phyloP scores from a whole-genome alignment of 1,284 basidiomycete species.

The Phlebopus sp. region DNA sequence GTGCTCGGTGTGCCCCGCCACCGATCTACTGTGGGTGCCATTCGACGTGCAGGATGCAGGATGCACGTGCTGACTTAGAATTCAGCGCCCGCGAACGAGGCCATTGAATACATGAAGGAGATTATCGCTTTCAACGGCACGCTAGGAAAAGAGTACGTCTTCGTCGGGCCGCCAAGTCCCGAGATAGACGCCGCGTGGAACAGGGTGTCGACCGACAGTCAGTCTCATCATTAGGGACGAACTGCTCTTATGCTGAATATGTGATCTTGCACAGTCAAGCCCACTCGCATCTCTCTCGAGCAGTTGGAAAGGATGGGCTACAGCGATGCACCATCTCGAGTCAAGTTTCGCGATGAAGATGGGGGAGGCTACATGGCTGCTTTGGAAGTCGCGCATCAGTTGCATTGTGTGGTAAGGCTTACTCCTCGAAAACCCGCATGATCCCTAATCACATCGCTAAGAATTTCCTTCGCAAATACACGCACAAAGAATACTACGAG shows the following conservation, averaged over 20 bases:
- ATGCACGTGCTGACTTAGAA: not conserved
- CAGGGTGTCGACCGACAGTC: conserved; percentile 5
- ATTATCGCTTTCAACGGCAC: not conserved
- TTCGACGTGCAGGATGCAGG: not conserved
- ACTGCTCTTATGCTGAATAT: not conserved
- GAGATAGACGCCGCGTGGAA: conserved; percentile 15
- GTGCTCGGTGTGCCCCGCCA: not conserved
- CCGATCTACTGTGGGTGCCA: not conserved
- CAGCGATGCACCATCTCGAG: not conserved
- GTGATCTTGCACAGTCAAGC: not conserved
- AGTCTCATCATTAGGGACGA: not conserved
- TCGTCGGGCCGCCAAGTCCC: conserved; percentile 3
- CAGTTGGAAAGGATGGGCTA: conserved; percentile 7
- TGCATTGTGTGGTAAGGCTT: conserved; percentile 6
- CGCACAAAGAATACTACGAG: conserved; percentile 3
- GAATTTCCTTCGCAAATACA: conserved; percentile 6
- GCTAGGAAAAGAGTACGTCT: conserved; percentile 3
- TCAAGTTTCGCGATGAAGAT: conserved; percentile 5
- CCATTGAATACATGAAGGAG: conserved; percentile 9
- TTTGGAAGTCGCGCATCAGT: conserved; percentile 5
- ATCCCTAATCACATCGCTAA: not conserved
- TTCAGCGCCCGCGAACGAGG: conserved; percentile 8
- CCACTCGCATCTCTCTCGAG: conserved; percentile 3
- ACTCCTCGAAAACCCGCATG: not conserved
- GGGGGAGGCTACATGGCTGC: conserved; percentile 10